phyloP scores from a whole-genome alignment of 164 flowering plant genomes.

The Dillenia turbinata region DNA sequence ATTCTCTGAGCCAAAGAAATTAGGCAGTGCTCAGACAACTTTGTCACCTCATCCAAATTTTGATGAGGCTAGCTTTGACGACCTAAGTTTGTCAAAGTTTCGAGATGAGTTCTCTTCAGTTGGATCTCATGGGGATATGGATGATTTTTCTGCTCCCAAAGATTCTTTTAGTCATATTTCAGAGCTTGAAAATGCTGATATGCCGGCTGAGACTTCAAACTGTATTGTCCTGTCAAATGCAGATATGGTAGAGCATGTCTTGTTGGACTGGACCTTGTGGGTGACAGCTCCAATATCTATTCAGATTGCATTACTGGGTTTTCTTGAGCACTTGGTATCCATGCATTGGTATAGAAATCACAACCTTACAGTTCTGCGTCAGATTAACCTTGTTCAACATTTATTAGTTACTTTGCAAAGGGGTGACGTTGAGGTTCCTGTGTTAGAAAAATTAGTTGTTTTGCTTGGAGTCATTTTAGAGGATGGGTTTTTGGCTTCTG shows the following conservation, averaged over 20 bases:
- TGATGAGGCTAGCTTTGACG: slow-evolving; percentile 61
- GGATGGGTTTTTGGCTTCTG: slow-evolving; percentile 92
- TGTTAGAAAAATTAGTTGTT: slow-evolving; percentile 87
- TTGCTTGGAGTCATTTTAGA: slow-evolving; percentile 93
- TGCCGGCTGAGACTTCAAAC: slow-evolving; percentile 76
- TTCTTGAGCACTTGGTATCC: slow-evolving; percentile 94
- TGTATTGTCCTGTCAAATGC: slow-evolving; percentile 94
- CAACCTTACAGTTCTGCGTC: slow-evolving; percentile 85
- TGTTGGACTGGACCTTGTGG: slow-evolving; percentile 99
- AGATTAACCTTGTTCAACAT: slow-evolving; percentile 95
- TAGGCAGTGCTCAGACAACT: slow-evolving; percentile 24
- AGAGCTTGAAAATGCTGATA: slow-evolving; percentile 77
- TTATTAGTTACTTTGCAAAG: slow-evolving; percentile 91
- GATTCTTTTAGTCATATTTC: slow-evolving; percentile 92
- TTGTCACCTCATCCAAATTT: slow-evolving; percentile 41
- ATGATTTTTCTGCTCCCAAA: slow-evolving; percentile 80
- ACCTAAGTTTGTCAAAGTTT: slow-evolving; percentile 58
- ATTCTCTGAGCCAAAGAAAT: slow-evolving; percentile 81
- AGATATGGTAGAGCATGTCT: slow-evolving; percentile 98
- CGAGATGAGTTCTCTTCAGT: slow-evolving; percentile 78
- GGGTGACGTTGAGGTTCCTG: slow-evolving; percentile 99
- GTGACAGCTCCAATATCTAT: slow-evolving; percentile 79
- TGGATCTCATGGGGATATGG: slow-evolving; percentile 89
- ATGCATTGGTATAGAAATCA: slow-evolving; percentile 99
- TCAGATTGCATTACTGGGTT: slow-evolving; percentile 86